Evolutionary conservation across 495 filamentous ascomycete genomes (phyloP).

Genomic region (Trypethelium eluteriae): DNA sequence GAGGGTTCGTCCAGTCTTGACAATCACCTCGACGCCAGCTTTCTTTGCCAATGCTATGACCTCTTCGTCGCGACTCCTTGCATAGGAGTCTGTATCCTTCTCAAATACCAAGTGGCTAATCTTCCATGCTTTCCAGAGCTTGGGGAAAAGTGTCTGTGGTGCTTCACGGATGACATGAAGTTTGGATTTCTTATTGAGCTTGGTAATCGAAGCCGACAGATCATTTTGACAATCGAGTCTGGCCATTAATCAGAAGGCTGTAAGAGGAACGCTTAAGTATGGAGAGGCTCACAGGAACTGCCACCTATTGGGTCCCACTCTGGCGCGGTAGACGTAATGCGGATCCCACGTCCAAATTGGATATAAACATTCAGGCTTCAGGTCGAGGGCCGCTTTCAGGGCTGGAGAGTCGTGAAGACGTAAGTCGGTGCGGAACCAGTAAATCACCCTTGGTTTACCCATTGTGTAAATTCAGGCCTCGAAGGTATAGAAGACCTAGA

Average conservation of each 20-base stretch:
- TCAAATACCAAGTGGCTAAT: constrained; percentile 67
- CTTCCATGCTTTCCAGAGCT: constrained; percentile 59
- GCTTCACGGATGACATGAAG: constrained; percentile 60
- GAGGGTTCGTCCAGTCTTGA: constrained; percentile 52
- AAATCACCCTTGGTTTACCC: constrained; percentile 50
- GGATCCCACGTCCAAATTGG: constrained; percentile 66
- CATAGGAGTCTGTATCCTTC: constrained; percentile 65
- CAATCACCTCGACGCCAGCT: constrained; percentile 56
- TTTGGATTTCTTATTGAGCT: constrained; percentile 56
- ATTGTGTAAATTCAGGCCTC: constrained; percentile 9
- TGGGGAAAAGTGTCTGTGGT: constrained; percentile 57
- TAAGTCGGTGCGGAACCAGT: constrained; percentile 68
- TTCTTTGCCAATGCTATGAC: constrained; percentile 50
- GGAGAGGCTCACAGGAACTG: constrained; percentile 47
- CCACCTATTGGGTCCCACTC: constrained; percentile 60
- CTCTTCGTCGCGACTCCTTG: constrained; percentile 48
- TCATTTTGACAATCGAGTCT: constrained; percentile 59
- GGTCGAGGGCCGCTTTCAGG: constrained; percentile 53
- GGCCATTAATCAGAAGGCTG: background rate
- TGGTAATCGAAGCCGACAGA: constrained; percentile 52
- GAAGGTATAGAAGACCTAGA: no score
- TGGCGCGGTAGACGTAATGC: constrained; percentile 61
- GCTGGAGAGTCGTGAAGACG: constrained; percentile 66
- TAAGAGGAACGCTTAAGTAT: background rate
- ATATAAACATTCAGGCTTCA: constrained; percentile 55